Evolutionary conservation across 2,329 filamentous ascomycete species (phyloP).

Genomic region (Aspergillus clavatus): DNA sequence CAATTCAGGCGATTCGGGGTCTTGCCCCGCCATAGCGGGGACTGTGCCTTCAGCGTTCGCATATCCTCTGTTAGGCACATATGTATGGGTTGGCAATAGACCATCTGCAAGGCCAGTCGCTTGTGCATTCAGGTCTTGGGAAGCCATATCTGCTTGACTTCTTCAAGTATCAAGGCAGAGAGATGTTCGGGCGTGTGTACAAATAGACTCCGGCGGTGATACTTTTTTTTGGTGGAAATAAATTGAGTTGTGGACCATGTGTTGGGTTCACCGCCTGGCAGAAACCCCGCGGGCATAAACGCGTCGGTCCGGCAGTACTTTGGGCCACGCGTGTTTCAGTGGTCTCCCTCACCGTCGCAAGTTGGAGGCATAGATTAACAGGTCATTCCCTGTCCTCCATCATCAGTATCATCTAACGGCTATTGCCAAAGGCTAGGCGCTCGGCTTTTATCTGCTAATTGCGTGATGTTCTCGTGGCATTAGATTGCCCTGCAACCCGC

Average conservation of each 20-base stretch:
- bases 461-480: constrained; percentile 29
- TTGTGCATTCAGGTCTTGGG: constrained; percentile 17
- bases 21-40: constrained; percentile 30
- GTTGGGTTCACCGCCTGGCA: constrained; percentile 31
- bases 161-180: constrained; percentile 1
- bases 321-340: constrained; percentile 20
- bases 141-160: constrained; percentile 20
- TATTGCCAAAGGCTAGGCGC: not conserved
- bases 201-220: not conserved
- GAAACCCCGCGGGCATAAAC: constrained; percentile 30
- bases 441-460: constrained; percentile 9
- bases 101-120: constrained; percentile 40
- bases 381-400: constrained; percentile 3
- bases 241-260: constrained; percentile 17
- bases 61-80: constrained; percentile 48
- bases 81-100: constrained; percentile 44
- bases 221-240: constrained; percentile 20
- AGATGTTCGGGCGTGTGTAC: not conserved
- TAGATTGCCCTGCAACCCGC: constrained; percentile 19
- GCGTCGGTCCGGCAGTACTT: constrained; percentile 9
- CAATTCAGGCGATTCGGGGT: constrained; percentile 33
- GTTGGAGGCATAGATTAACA: constrained; percentile 2
- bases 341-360: constrained; percentile 10
- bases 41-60: constrained; percentile 33
- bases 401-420: not conserved